Evolutionary conservation across 495 filamentous ascomycete genomes (phyloP), one percentile per base, ranked within the genome.

Genomic region (Penicillium egyptiacum): DNA sequence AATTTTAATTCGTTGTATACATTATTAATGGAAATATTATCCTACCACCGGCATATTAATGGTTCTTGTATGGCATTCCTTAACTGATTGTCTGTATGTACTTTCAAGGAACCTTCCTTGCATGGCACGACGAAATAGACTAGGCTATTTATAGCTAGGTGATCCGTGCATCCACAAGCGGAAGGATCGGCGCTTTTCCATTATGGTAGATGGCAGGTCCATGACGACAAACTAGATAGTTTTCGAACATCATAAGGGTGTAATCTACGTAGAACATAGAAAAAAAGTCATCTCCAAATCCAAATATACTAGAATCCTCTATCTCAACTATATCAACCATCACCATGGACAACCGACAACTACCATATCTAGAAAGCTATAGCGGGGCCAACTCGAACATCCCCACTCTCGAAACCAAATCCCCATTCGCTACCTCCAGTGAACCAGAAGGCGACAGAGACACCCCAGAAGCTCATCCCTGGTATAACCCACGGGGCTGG

Each of bases 401-500:
- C 11, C 60, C 67, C 50, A 60, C 14, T 7, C 46, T 3, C 46
- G 60, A 11, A 49, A 65, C 58, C 60, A 64, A 69, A 55, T 41
- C 57, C 12, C 54, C 59, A 0, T 19, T 40, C 14, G 22, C 42
- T 2, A 61, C 50, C 2, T 41, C 49, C 53, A 14, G 25, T 51
- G 11, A 39, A 28, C 41, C 42, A 39, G 12, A 23, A 30, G 30
- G 30, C 12, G 30, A 12, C 11, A 35, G 31, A 37, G 25, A 53
- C 55, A 16, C 51, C 50, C 28, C 40, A 53, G 12, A 50, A 23
- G 3, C 23, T 28, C 10, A 3, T 11, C 19, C 14, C 53, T 11
- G 79, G 79, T 83, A 78, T 60, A 70, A 85, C 39, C 75, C 79
- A 4, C 76, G 68, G n/a, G 70, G 68, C 23, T 83, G 81, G 81